These are phyloP conservation scores for Plasmodium ovale DNA, from an alignment of 169 alveolate genomes.

Conservation along the genomic window DNA sequence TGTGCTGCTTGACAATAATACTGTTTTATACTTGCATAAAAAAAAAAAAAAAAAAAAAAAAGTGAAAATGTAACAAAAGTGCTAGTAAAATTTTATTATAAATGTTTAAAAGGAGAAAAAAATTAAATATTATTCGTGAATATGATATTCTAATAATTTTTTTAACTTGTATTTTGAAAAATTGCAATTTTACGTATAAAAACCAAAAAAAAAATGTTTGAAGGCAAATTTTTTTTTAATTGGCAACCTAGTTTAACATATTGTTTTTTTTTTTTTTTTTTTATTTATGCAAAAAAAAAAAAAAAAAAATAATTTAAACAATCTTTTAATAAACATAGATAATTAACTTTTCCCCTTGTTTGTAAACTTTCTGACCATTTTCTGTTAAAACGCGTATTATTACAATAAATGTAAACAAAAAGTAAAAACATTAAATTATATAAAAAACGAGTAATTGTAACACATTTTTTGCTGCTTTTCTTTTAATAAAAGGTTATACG, in stretches of 20 bases:
- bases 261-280: too few species aligned
- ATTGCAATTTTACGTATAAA: background rate
- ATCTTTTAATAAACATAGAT: background rate
- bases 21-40: background rate
- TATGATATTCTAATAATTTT: background rate
- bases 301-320: too few species aligned
- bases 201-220: background rate
- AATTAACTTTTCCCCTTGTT: background rate
- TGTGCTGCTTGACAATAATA: too few species aligned
- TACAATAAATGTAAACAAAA: conserved; percentile 1
- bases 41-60: conserved; percentile 7
- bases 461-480: background rate
- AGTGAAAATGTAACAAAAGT: background rate
- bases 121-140: background rate
- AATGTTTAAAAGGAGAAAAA: background rate
- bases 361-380: background rate
- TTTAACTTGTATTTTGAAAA: background rate
- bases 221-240: background rate
- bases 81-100: background rate
- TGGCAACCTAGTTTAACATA: too few species aligned
- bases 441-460: background rate
- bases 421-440: background rate
- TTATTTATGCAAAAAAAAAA: too few species aligned
- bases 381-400: background rate
- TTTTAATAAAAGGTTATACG: background rate